Base-by-base conservation (phyloP, 768 basidiomycete species). In the Boletus coccyginus region DNA sequence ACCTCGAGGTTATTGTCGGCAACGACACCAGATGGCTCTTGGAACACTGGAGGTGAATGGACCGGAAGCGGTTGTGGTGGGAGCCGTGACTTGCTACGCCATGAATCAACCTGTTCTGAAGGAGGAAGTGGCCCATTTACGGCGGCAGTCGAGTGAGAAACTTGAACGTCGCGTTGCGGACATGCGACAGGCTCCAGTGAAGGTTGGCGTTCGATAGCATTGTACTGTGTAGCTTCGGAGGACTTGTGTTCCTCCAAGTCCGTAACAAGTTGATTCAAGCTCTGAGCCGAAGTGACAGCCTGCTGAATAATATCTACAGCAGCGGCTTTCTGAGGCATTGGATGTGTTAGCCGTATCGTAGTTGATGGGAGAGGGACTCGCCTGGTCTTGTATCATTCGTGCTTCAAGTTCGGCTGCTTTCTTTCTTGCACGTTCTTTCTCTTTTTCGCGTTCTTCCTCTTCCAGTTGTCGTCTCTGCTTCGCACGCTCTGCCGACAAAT, bases 341-440 rank as follows among this genome's bases (percentile, higher is more conserved):
- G 31, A 58, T 57, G 50, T 64, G 56, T 19, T 44, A 16, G 40
- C n/a, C 29, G 21, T 14, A 45, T 45, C 50, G 42, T 62, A 55
- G n/a, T 56, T 60, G 35, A 35, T 33, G 51, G 14, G n/a, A 38
- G 47, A 12, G 46, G 12, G 29, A 59, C 61, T 58, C 39, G 50
- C 71, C 50, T 71, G 64, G 14, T 59, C 41, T 41, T 63, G 56
- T 32, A 81, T 84, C 67, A 88, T 82, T 66, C 77, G 84, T 52
- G 78, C 87, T 71, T 90, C 89, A 24, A 92, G 68, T 66, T 90
- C 88, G 12, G 78, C 81, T 29, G 90, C 92, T 70, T 94, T 96
- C 72, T 75, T 81, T 58, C 82, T 78, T 14, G 93, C 94, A 16
- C 93, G 78, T 63, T 94, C 92, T 62, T 83, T 83, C 69, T 88